phyloP scores from a whole-genome alignment of 2,329 filamentous ascomycete species.

The Fusarium ambrosium region DNA sequence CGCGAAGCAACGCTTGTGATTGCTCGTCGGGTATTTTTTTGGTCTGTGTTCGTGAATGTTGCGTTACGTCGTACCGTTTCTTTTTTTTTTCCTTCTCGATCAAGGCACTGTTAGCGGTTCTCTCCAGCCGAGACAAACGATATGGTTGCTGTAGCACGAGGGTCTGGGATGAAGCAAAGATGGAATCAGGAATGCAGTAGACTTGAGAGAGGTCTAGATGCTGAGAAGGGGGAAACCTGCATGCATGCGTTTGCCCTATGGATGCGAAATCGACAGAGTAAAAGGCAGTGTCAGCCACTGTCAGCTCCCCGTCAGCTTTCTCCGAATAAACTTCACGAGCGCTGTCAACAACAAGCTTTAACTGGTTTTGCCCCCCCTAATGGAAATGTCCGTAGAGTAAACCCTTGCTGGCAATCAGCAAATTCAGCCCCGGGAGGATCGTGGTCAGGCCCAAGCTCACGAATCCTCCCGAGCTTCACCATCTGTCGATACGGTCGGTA shows the following conservation, averaged over 20 bases:
- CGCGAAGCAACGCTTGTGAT: neutral
- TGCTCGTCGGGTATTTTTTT: neutral
- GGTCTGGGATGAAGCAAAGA: neutral
- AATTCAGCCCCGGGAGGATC: neutral
- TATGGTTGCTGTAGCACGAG: neutral
- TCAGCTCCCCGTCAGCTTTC: neutral
- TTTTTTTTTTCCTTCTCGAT: neutral
- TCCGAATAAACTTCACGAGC: neutral
- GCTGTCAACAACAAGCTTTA: slow-evolving; percentile 3
- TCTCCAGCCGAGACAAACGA: neutral
- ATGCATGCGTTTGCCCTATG: neutral
- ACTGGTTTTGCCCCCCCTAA: slow-evolving; percentile 20
- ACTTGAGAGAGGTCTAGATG: neutral
- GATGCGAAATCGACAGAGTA: neutral
- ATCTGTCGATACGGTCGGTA: neutral
- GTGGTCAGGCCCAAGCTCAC: neutral
- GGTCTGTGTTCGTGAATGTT: neutral
- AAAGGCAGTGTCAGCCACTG: neutral
- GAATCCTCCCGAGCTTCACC: neutral
- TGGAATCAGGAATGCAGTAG: slow-evolving; percentile 1
- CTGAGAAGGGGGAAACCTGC: neutral
- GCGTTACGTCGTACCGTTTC: slow-evolving; percentile 9
- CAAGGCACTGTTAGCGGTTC: neutral
- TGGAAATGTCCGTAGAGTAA: slow-evolving; percentile 31
- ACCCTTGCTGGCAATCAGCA: slow-evolving; percentile 6